Percentiles rank a stretch among this genome's conserved stretches.
Evolutionary conservation across 1,139 yeast genomes (phyloP).

Genomic region (Blastobotrys malaysiensis): DNA sequence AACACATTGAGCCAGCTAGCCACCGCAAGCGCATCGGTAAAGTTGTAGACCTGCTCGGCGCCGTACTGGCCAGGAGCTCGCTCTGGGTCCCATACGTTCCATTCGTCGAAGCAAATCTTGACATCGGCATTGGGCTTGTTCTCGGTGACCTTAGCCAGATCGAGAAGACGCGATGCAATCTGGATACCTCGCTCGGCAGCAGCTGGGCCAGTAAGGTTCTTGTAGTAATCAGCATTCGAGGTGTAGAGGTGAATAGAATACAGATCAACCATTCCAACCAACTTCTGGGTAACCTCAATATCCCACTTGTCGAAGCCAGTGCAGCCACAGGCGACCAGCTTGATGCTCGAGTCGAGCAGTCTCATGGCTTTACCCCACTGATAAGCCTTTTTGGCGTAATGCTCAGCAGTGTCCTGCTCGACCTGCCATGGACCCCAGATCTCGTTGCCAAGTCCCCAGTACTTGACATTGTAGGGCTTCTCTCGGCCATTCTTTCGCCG

Average conservation of each 20-base stretch:
- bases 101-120: constrained; percentile 36
- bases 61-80: constrained; percentile 33
- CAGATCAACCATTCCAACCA: constrained; percentile 30
- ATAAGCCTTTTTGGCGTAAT: constrained; percentile 30
- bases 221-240: constrained; percentile 27
- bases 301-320: constrained; percentile 34
- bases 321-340: constrained; percentile 33
- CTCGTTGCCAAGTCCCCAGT: constrained; percentile 37
- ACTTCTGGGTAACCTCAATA: constrained; percentile 27
- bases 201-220: constrained; percentile 32
- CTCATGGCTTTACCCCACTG: constrained; percentile 37
- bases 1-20: constrained; percentile 36
- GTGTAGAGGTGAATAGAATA: constrained; percentile 36
- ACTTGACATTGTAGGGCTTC: constrained; percentile 35
- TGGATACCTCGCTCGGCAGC: constrained; percentile 35
- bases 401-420: constrained; percentile 33
- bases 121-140: constrained; percentile 19
- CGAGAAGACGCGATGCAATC: constrained; percentile 29
- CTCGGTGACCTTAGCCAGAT: constrained; percentile 28
- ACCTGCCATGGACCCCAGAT: constrained; percentile 39
- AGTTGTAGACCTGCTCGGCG: constrained; percentile 33
- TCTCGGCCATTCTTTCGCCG: constrained; percentile 34
- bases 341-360: constrained; percentile 30
- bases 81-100: constrained; percentile 38
- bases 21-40: constrained; percentile 35